Evolutionary conservation across 345 rosid species (phyloP).

Genomic region (Pugionium dolabratum): DNA sequence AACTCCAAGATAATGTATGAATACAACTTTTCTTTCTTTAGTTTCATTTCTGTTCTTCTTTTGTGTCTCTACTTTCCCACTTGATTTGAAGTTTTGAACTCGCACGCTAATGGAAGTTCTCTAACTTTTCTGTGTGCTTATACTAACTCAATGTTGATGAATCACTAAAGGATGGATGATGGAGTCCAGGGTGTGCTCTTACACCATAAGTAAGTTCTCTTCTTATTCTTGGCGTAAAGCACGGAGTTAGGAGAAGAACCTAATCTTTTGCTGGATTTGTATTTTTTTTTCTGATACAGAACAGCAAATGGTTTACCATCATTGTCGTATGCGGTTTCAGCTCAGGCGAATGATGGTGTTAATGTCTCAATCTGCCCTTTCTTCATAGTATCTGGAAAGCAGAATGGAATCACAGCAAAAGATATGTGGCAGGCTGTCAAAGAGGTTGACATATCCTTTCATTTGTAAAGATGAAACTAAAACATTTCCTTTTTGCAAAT

Average conservation of each 20-base stretch:
- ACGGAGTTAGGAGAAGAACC: background rate
- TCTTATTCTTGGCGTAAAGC: no score
- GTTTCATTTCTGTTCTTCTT: no score
- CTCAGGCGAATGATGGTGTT: slow-evolving; percentile 66
- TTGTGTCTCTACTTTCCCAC: no score
- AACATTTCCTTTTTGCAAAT: no score
- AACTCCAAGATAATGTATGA: slow-evolving; percentile 73
- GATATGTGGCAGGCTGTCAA: slow-evolving; percentile 87
- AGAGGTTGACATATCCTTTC: slow-evolving; percentile 50
- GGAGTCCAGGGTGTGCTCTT: slow-evolving; percentile 66
- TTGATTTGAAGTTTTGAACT: no score
- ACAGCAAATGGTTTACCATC: slow-evolving; percentile 59
- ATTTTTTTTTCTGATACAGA: slow-evolving; percentile 46
- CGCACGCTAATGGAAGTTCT: no score
- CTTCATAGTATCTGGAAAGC: slow-evolving; percentile 69
- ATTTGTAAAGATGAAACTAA: background rate
- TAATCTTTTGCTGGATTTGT: background rate
- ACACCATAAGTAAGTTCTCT: slow-evolving; percentile 73
- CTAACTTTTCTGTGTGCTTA: slow-evolving; percentile 12
- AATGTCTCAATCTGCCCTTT: slow-evolving; percentile 71
- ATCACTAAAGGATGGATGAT: slow-evolving; percentile 62
- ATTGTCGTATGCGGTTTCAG: slow-evolving; percentile 67
- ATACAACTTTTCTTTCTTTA: background rate
- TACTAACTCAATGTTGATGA: slow-evolving; percentile 20
- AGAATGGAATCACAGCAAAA: slow-evolving; percentile 66